Conservation (phyloP, 148 eudicot genomes). For the Salicornia ramosissima region DNA sequence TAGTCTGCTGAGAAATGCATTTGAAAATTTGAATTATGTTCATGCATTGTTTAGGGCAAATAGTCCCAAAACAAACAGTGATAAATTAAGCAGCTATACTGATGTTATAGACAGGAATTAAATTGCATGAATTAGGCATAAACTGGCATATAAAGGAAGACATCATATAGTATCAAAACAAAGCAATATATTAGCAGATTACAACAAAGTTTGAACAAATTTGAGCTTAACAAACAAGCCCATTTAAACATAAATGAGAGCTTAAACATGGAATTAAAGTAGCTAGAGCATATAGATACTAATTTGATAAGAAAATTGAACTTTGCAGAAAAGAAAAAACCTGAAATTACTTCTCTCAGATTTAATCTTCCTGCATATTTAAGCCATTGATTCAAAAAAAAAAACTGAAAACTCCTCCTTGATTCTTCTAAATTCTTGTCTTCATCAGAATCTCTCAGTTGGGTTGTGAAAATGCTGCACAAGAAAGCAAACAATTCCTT, state of each 20-base stretch:
- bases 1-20: neutral
- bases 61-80: constrained; percentile 11
- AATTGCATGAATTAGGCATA: constrained; percentile 2
- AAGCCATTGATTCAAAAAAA: constrained; percentile 43
- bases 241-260: constrained; percentile 28
- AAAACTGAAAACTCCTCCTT: constrained; percentile 29
- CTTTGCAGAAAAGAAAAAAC: constrained; percentile 37
- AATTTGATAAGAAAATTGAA: constrained; percentile 32
- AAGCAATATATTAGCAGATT: constrained; percentile 20
- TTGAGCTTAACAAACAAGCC: constrained; percentile 37
- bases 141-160: constrained; percentile 27
- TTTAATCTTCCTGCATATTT: constrained; percentile 41
- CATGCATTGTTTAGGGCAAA: neutral
- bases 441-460: neutral
- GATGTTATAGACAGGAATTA: neutral
- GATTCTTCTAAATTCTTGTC: constrained; percentile 8
- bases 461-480: neutral
- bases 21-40: neutral
- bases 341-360: constrained; percentile 43
- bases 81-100: constrained; percentile 11
- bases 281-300: constrained; percentile 14
- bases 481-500: constrained; percentile 12
- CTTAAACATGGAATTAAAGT: constrained; percentile 9
- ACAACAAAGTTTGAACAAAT: constrained; percentile 27
- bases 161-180: constrained; percentile 25